These are phyloP conservation scores for Colletotrichum agaves DNA, from an alignment of 2,329 filamentous ascomycete genomes.

Conservation along the genomic window DNA sequence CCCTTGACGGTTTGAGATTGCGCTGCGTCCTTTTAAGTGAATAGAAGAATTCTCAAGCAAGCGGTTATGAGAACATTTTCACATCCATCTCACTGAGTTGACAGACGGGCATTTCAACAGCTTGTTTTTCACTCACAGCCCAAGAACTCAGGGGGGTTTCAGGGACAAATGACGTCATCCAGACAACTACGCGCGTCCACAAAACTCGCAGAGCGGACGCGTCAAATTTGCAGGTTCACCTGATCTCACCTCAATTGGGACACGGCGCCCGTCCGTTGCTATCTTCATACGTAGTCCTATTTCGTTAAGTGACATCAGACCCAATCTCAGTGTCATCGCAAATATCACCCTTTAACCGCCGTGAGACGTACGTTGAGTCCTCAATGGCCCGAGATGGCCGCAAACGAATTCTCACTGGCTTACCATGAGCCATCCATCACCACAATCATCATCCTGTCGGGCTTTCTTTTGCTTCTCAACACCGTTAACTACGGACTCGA, in stretches of 20 bases:
- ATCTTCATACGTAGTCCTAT: not conserved
- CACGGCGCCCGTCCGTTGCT: not conserved
- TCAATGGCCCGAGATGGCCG: constrained; percentile 4
- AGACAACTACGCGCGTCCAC: not conserved
- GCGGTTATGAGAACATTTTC: too few relatives aligned
- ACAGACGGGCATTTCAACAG: too few relatives aligned
- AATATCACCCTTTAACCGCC: not conserved
- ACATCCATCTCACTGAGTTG: too few relatives aligned
- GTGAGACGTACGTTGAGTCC: not conserved
- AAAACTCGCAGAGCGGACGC: constrained; percentile 5
- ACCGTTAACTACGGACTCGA: constrained; percentile 67
- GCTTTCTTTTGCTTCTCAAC: constrained; percentile 73
- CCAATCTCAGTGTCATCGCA: not conserved
- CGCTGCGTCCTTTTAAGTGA: too few relatives aligned
- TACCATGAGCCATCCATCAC: constrained; percentile 73
- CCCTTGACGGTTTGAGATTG: too few relatives aligned
- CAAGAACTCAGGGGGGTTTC: not conserved
- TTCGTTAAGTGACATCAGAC: too few relatives aligned
- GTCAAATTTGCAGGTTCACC: not conserved
- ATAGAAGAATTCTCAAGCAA: too few relatives aligned
- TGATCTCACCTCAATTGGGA: not conserved
- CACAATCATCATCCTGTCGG: constrained; percentile 68
- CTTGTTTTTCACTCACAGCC: too few relatives aligned
- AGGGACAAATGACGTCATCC: not conserved
- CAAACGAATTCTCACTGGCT: constrained; percentile 48